phyloP scores from a whole-genome alignment of 2,329 filamentous ascomycete species.

The Beauveria pseudobassiana region DNA sequence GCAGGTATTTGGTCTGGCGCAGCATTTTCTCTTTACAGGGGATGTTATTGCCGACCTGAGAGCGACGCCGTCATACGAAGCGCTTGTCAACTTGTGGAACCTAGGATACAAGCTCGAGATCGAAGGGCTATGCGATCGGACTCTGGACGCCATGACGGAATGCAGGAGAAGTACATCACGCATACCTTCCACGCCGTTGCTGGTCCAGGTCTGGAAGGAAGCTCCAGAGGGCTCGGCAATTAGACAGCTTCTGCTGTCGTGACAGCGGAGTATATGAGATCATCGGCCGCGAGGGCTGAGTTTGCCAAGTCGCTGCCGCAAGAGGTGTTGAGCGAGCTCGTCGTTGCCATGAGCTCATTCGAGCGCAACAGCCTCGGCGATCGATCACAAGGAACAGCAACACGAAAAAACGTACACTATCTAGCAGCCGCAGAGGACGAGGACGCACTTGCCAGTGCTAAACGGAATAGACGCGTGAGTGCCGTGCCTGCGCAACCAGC shows the following conservation, averaged over 20 bases:
- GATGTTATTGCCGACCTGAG: slow-evolving; percentile 35
- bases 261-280: slow-evolving; percentile 57
- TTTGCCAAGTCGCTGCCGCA: slow-evolving; percentile 55
- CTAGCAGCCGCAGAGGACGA: slow-evolving; percentile 37
- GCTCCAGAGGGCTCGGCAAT: slow-evolving; percentile 54
- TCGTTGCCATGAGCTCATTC: slow-evolving; percentile 53
- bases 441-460: slow-evolving; percentile 24
- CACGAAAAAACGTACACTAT: slow-evolving; percentile 42
- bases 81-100: slow-evolving; percentile 50
- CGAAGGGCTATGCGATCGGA: slow-evolving; percentile 47
- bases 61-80: slow-evolving; percentile 43
- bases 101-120: slow-evolving; percentile 45
- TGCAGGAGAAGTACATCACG: slow-evolving; percentile 42
- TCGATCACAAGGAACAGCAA: slow-evolving; percentile 17
- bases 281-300: slow-evolving; percentile 46
- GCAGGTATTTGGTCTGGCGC: slow-evolving; percentile 47
- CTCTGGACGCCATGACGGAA: slow-evolving; percentile 51
- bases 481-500: slow-evolving; percentile 11
- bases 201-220: slow-evolving; percentile 55
- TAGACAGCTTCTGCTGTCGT: slow-evolving; percentile 49
- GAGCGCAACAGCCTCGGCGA: slow-evolving; percentile 31
- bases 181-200: slow-evolving; percentile 51
- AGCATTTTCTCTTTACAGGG: slow-evolving; percentile 48
- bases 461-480: slow-evolving; percentile 36
- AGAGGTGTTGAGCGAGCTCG: slow-evolving; percentile 54